These are phyloP conservation scores for Cryptosporidium viatorum DNA, from an alignment of 169 alveolate genomes.

Conservation along the genomic window DNA sequence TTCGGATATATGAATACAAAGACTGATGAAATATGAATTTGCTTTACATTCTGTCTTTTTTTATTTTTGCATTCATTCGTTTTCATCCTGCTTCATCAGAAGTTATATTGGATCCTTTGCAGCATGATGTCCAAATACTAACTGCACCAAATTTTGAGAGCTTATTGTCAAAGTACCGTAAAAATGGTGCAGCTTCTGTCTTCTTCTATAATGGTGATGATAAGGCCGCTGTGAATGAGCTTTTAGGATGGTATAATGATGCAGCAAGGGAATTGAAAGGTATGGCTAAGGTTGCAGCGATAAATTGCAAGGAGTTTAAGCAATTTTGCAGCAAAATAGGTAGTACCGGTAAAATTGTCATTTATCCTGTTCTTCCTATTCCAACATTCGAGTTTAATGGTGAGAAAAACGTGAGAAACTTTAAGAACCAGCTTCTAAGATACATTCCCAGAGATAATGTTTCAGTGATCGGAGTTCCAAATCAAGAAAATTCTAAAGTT, in stretches of 20 bases:
- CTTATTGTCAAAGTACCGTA: constrained; percentile 79
- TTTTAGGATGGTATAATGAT: constrained; percentile 81
- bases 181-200: constrained; percentile 81
- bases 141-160: constrained; percentile 79
- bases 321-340: constrained; percentile 82
- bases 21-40: constrained; percentile 1
- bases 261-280: constrained; percentile 87
- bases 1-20: background rate
- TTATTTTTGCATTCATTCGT: background rate
- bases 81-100: background rate
- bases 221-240: constrained; percentile 74
- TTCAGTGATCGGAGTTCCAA: constrained; percentile 34
- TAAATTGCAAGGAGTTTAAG: constrained; percentile 83
- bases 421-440: constrained; percentile 79
- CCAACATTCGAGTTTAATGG: constrained; percentile 83
- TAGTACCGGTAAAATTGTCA: constrained; percentile 81
- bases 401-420: constrained; percentile 75
- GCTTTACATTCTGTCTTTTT: background rate
- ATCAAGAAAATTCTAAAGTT: constrained; percentile 75
- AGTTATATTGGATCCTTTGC: constrained; percentile 52
- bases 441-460: constrained; percentile 80
- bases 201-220: constrained; percentile 83
- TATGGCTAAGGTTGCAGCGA: constrained; percentile 85
- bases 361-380: constrained; percentile 87
- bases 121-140: constrained; percentile 59